Percentiles rank a stretch among this genome's conserved stretches.
These are phyloP conservation scores for Coprinopsis marcescibilis DNA, from an alignment of 768 basidiomycete species.

Conservation along the genomic window DNA sequence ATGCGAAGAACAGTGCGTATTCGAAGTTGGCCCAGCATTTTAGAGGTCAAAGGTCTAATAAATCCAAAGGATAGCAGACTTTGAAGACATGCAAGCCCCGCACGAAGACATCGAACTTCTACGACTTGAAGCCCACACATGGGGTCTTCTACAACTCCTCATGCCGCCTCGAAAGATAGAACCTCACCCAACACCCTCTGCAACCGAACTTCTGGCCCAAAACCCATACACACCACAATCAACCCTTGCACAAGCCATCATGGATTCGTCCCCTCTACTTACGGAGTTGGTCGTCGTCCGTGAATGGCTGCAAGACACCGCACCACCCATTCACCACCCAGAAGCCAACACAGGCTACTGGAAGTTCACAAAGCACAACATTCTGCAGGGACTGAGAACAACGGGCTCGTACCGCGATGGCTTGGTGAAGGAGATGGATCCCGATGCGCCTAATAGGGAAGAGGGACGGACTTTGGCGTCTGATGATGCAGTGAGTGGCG, in stretches of 20 bases:
- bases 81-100: slow-evolving; percentile 37
- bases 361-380: slow-evolving; percentile 72
- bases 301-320: slow-evolving; percentile 85
- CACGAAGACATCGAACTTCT: slow-evolving; percentile 56
- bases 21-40: neutral
- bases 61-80: slow-evolving; percentile 43
- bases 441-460: slow-evolving; percentile 66
- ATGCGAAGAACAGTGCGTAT: slow-evolving; percentile 50
- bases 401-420: slow-evolving; percentile 41
- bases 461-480: slow-evolving; percentile 55
- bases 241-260: slow-evolving; percentile 67
- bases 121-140: slow-evolving; percentile 74
- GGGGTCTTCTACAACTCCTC: slow-evolving; percentile 73
- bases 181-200: slow-evolving; percentile 37
- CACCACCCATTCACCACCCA: slow-evolving; percentile 51
- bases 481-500: slow-evolving; percentile 69
- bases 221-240: slow-evolving; percentile 83
- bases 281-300: slow-evolving; percentile 74
- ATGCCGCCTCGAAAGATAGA: slow-evolving; percentile 73
- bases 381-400: slow-evolving; percentile 58
- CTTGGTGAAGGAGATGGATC: slow-evolving; percentile 68
- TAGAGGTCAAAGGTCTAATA: neutral
- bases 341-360: slow-evolving; percentile 81
- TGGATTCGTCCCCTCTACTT: slow-evolving; percentile 62
- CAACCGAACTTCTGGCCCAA: slow-evolving; percentile 50